These are phyloP conservation scores for Acacia melanoxylon DNA, from an alignment of 306 rosid species.

Conservation along the genomic window DNA sequence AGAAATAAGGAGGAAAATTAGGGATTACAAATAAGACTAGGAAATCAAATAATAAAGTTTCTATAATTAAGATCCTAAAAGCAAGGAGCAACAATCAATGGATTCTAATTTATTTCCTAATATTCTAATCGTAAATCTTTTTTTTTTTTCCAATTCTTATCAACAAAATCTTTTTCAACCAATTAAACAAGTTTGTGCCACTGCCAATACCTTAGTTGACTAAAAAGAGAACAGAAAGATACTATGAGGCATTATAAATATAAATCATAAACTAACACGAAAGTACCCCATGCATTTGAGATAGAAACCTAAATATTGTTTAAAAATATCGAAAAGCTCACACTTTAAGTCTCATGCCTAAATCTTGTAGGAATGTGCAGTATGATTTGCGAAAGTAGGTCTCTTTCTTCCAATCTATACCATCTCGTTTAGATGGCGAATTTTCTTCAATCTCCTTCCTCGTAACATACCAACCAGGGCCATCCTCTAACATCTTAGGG, in stretches of 20 bases:
- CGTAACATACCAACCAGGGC: constrained; percentile 75
- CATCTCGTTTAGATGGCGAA: constrained; percentile 87
- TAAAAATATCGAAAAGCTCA: constrained; percentile 47
- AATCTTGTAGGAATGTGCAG: constrained; percentile 89
- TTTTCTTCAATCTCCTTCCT: constrained; percentile 87
- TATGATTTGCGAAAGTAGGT: constrained; percentile 87
- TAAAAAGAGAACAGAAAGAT: constrained; percentile 17
- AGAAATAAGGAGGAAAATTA: too few species aligned
- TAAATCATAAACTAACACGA: constrained; percentile 7
- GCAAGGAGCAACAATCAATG: too few species aligned
- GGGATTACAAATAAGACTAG: too few species aligned
- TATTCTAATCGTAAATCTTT: too few species aligned
- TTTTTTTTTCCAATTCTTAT: neutral
- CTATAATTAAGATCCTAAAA: too few species aligned
- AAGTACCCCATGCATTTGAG: constrained; percentile 5
- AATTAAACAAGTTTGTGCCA: neutral
- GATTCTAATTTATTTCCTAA: too few species aligned
- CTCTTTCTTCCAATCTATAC: constrained; percentile 91
- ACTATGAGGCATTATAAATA: neutral
- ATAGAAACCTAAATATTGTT: neutral
- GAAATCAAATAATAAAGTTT: too few species aligned
- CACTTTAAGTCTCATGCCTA: constrained; percentile 98
- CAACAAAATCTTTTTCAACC: neutral
- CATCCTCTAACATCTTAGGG: constrained; percentile 41
- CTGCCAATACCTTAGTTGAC: constrained; percentile 1